Evolutionary conservation across 2,329 filamentous ascomycete genomes (phyloP).

Genomic region (Stagonosporopsis vannaccii): DNA sequence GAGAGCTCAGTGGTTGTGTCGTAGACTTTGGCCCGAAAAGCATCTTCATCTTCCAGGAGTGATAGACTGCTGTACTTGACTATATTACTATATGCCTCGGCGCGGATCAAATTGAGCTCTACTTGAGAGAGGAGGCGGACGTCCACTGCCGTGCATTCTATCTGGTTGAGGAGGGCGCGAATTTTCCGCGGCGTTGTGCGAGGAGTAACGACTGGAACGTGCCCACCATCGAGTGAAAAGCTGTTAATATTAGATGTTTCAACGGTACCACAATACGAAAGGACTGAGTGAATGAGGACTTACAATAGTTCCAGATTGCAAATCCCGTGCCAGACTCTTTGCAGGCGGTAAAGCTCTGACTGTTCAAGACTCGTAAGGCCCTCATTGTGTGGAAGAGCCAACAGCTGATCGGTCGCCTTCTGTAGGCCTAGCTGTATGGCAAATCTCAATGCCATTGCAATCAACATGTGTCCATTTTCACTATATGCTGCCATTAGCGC

Average conservation of each 20-base stretch:
- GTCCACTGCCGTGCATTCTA: slow-evolving; percentile 57
- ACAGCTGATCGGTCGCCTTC: slow-evolving; percentile 51
- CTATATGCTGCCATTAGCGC: slow-evolving; percentile 62
- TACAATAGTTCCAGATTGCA: slow-evolving; percentile 59
- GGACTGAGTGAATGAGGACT: too few relatives aligned
- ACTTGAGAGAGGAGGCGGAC: slow-evolving; percentile 62
- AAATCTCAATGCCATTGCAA: slow-evolving; percentile 60
- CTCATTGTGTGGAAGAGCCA: slow-evolving; percentile 30
- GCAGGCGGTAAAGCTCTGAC: slow-evolving; percentile 42
- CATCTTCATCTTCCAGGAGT: slow-evolving; percentile 25
- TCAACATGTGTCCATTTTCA: slow-evolving; percentile 59
- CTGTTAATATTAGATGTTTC: neutral
- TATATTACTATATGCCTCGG: slow-evolving; percentile 38
- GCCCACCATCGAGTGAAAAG: slow-evolving; percentile 56
- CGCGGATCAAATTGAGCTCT: slow-evolving; percentile 55
- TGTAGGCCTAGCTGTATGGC: slow-evolving; percentile 58
- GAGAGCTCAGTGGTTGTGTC: slow-evolving; percentile 38
- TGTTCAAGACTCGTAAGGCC: slow-evolving; percentile 32
- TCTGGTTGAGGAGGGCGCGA: slow-evolving; percentile 54
- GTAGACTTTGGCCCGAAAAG: slow-evolving; percentile 28
- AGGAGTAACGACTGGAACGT: slow-evolving; percentile 50
- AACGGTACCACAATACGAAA: too few relatives aligned
- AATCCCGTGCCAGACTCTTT: slow-evolving; percentile 61
- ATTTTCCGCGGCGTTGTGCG: slow-evolving; percentile 53
- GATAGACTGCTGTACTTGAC: slow-evolving; percentile 18